Evolutionary conservation across 2,329 filamentous ascomycete genomes (phyloP).

Genomic region (Aspergillus carbonarius): DNA sequence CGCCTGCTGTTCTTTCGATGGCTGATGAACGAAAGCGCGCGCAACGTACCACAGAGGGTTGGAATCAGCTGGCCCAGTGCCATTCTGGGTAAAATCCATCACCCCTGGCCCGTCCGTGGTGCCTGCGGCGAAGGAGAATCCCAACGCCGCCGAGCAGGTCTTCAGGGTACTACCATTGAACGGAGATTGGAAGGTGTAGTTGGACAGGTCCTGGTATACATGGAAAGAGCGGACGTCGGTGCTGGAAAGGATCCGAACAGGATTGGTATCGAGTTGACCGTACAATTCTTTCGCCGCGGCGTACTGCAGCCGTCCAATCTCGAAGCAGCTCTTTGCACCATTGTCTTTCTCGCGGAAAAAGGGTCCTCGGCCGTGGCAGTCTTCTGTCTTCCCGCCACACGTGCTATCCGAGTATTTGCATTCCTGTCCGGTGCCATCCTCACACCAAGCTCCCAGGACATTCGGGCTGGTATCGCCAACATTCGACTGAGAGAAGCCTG

Average conservation of each 20-base stretch:
- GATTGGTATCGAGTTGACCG: conserved; percentile 49
- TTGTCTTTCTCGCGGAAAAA: conserved; percentile 46
- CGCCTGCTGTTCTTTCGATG: conserved; percentile 65
- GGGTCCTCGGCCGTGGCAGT: conserved; percentile 49
- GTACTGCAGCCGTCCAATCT: conserved; percentile 50
- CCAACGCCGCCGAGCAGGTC: conserved; percentile 84
- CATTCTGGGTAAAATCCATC: conserved; percentile 91
- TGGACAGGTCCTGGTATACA: conserved; percentile 77
- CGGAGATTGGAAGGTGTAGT: conserved; percentile 69
- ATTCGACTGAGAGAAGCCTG: conserved; percentile 88
- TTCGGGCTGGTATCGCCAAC: conserved; percentile 92
- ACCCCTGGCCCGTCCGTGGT: conserved; percentile 88
- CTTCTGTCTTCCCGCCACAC: conserved; percentile 54
- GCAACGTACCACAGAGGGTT: conserved; percentile 81
- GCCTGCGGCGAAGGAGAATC: conserved; percentile 89
- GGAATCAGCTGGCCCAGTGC: conserved; percentile 66
- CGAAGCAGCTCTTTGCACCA: conserved; percentile 51
- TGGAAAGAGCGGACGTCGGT: conserved; percentile 77
- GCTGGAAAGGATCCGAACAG: conserved; percentile 52
- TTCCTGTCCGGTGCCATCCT: conserved; percentile 68
- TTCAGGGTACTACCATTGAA: conserved; percentile 61
- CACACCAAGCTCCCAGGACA: conserved; percentile 81
- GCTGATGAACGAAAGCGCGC: conserved; percentile 68
- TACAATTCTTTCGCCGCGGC: conserved; percentile 53
- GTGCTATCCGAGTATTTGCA: conserved; percentile 70